Evolutionary conservation across 371 early-diverging fungal species (phyloP), one percentile per base, ranked within the genome.

Genomic region (Lichtheimia corymbifera): DNA sequence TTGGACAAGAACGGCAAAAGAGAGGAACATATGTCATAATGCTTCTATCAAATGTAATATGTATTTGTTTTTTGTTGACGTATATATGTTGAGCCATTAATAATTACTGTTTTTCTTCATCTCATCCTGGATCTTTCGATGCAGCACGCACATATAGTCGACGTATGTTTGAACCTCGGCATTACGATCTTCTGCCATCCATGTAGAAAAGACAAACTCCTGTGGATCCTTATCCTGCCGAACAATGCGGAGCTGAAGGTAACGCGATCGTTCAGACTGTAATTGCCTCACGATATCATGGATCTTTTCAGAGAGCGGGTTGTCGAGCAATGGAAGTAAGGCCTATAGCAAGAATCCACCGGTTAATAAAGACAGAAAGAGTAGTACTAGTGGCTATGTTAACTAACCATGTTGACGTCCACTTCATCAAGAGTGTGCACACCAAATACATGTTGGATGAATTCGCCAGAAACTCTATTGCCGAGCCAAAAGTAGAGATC

Each of bases 151-250:
- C 71, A 98, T 82, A 62, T 88, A 98, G 65, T 97, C 98, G 13
- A 97, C 95, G 74, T 98, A 97, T 15, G 88, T 89, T 87, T 93
- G 88, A 49, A 86, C 88, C 57, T 94, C 97, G 35, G 89, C 87
- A 68, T 94, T 95, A 65, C 92, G 89, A 70, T 94, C 96, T 67
- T 96, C 95, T 5, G 87, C 81, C 74, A 96, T 74, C 65, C 84
- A 74, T 20, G 84, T 85, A 47, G 82, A 76, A 62, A 93, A 91
- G 59, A 88, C 82, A n/a, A 85, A 68, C 58, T 92, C 93, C 13
- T 75, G 50, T 18, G 79, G 74, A 65, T 86, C 89, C 55, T 76
- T 61, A 42, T 79, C 79, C 53, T 87, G 87, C 24, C 92, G 80
- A 27, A 88, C 83, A 30, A 90, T 68, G 27, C 72, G 73, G 24